Percentiles rank a stretch among this genome's conserved stretches.
phyloP scores from a whole-genome alignment of 371 early-diverging fungal species.

The Mucor lusitanicus region DNA sequence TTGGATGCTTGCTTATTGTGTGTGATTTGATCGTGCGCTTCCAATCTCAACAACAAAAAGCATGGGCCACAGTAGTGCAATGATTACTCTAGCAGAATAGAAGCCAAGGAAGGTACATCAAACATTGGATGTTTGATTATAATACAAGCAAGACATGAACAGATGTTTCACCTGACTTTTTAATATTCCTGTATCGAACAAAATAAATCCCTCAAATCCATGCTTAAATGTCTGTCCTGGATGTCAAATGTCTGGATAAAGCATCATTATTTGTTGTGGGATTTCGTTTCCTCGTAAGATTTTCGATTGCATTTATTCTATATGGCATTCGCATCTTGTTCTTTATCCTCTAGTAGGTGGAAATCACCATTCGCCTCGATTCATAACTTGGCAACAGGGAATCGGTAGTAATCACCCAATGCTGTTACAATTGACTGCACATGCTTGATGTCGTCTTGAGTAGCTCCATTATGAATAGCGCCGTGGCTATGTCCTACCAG shows the following conservation, averaged over 20 bases:
- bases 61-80: neutral
- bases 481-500: constrained; percentile 38
- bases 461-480: constrained; percentile 38
- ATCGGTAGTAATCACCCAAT: constrained; percentile 18
- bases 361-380: neutral
- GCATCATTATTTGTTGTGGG: too few species aligned
- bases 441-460: constrained; percentile 21
- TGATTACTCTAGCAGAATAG: neutral
- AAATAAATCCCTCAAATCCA: too few species aligned
- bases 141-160: neutral
- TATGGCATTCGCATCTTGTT: too few species aligned
- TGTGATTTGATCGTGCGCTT: neutral
- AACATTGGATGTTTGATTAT: neutral
- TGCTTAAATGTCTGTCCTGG: too few species aligned
- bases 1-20: too few species aligned
- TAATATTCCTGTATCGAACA: too few species aligned
- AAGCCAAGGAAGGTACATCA: neutral
- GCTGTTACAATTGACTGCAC: constrained; percentile 13
- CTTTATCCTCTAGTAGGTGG: neutral
- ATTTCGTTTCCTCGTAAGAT: too few species aligned
- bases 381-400: constrained; percentile 11
- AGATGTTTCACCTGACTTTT: neutral
- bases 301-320: too few species aligned
- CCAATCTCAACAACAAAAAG: neutral
- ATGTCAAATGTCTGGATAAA: too few species aligned